These are phyloP conservation scores for Phlebiopsis gigantea DNA, from an alignment of 768 basidiomycete genomes.

Conservation along the genomic window DNA sequence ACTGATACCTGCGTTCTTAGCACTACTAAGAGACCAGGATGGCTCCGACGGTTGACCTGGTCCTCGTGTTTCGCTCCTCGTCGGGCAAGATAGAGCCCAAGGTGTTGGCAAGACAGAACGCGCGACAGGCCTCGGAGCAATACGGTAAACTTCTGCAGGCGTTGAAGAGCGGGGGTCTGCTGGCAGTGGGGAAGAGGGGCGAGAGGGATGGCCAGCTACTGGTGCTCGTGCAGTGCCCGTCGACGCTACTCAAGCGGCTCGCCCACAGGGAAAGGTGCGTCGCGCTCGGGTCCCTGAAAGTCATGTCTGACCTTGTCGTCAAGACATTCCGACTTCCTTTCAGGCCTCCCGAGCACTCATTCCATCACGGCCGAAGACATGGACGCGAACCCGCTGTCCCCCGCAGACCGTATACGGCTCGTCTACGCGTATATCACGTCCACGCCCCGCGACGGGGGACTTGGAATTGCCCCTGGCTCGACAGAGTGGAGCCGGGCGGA, in stretches of 20 bases:
- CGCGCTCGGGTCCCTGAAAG: neutral
- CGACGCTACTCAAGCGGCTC: slow-evolving; percentile 54
- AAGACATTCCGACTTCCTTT: slow-evolving; percentile 74
- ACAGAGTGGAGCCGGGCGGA: slow-evolving; percentile 77
- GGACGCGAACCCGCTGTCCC: slow-evolving; percentile 44
- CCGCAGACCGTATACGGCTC: slow-evolving; percentile 79
- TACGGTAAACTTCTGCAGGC: slow-evolving; percentile 59
- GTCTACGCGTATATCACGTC: slow-evolving; percentile 69
- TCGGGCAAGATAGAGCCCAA: slow-evolving; percentile 49
- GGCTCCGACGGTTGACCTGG: slow-evolving; percentile 63
- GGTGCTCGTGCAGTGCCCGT: slow-evolving; percentile 69
- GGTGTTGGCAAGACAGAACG: slow-evolving; percentile 55
- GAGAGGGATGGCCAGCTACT: slow-evolving; percentile 70
- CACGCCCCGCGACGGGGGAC: slow-evolving; percentile 68
- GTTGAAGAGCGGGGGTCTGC: slow-evolving; percentile 58
- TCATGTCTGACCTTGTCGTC: neutral
- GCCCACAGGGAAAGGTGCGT: slow-evolving; percentile 71
- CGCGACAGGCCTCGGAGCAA: slow-evolving; percentile 60
- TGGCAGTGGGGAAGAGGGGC: slow-evolving; percentile 72
- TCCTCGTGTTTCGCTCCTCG: slow-evolving; percentile 63
- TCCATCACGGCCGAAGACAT: slow-evolving; percentile 36
- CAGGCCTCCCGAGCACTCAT: slow-evolving; percentile 58
- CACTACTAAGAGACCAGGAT: slow-evolving; percentile 19
- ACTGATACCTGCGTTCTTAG: neutral
- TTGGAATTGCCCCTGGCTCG: slow-evolving; percentile 72